phyloP scores from a whole-genome alignment of 1,139 yeast species.

The Scheffersomyces illinoinensis region DNA sequence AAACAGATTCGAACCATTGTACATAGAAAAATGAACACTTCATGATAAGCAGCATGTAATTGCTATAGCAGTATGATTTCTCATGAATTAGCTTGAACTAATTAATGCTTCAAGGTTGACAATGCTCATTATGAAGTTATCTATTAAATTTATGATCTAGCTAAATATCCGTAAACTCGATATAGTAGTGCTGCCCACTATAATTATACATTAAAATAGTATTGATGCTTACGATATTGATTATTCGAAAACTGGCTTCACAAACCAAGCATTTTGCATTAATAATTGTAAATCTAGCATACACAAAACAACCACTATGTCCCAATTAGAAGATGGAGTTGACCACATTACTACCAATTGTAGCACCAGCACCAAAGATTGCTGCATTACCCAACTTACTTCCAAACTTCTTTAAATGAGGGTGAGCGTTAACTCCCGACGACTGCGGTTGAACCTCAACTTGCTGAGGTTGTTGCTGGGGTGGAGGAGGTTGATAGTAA shows the following conservation, averaged over 20 bases:
- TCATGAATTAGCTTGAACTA: no score
- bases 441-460: not conserved
- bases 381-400: constrained; percentile 89
- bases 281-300: not conserved
- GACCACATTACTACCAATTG: constrained; percentile 85
- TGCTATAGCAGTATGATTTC: no score
- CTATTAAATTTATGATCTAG: no score
- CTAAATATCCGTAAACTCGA: no score
- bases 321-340: constrained; percentile 68
- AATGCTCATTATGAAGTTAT: no score
- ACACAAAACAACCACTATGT: constrained; percentile 5
- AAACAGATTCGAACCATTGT: not conserved
- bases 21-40: not conserved
- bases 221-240: not conserved
- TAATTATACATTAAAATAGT: no score
- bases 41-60: not conserved
- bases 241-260: not conserved
- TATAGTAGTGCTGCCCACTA: no score
- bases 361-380: constrained; percentile 96
- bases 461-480: constrained; percentile 17
- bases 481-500: constrained; percentile 40
- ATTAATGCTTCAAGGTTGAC: not conserved
- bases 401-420: constrained; percentile 66
- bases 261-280: not conserved
- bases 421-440: not conserved